Evolutionary conservation across 306 rosid species (phyloP).

Genomic region (Oxytropis ochrocephala): DNA sequence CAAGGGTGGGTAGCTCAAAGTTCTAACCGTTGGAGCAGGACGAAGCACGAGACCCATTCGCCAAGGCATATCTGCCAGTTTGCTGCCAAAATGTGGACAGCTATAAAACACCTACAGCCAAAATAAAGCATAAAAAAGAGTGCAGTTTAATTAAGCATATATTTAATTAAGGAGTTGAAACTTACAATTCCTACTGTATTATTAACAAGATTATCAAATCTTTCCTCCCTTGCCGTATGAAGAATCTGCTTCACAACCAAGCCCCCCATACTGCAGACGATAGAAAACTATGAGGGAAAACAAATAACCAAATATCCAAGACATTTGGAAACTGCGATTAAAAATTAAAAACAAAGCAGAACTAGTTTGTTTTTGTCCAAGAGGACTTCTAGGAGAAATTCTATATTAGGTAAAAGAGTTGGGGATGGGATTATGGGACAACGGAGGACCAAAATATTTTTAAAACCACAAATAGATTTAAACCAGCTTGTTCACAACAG

Average conservation of each 20-base stretch:
- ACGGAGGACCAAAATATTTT: background rate
- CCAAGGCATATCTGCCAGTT: slow-evolving; percentile 98
- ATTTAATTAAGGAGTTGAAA: slow-evolving; percentile 11
- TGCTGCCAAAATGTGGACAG: slow-evolving; percentile 99
- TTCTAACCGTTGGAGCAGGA: slow-evolving; percentile 87
- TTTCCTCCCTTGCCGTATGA: slow-evolving; percentile 67
- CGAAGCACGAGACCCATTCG: slow-evolving; percentile 91
- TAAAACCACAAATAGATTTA: background rate
- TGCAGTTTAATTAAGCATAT: background rate
- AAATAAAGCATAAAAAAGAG: slow-evolving; percentile 7
- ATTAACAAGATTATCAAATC: slow-evolving; percentile 57
- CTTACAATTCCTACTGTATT: slow-evolving; percentile 90
- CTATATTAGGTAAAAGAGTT: background rate
- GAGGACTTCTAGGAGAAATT: slow-evolving; percentile 12
- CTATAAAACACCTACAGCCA: slow-evolving; percentile 83
- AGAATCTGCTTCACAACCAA: slow-evolving; percentile 94
- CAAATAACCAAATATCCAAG: slow-evolving; percentile 4
- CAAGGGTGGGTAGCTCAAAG: background rate
- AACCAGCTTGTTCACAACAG: background rate
- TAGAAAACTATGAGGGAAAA: background rate
- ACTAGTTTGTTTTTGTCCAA: background rate
- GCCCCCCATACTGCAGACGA: slow-evolving; percentile 86
- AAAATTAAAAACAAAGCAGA: background rate
- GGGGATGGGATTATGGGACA: background rate
- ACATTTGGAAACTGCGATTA: background rate